Base-by-base conservation (phyloP, 148 eudicot species). In the Beta vulgaris region DNA sequence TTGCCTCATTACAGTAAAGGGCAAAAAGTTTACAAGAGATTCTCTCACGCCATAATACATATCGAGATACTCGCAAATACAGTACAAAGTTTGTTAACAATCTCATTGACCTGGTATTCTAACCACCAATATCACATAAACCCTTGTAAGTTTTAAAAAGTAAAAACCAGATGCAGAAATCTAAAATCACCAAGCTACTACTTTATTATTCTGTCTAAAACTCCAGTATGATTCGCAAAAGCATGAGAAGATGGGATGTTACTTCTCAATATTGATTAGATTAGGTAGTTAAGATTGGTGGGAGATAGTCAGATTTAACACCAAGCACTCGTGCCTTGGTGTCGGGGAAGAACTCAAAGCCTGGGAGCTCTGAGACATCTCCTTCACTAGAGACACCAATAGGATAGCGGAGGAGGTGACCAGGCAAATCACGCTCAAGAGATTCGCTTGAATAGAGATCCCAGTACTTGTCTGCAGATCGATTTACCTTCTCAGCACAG, bases 351-450 rank as follows among this genome's bases (percentile, higher is more conserved):
- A 73, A 86, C 83, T 91, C 91, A 15, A 54, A 37, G 19, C 90
- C 96, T 0, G 91, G 91, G 29, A 93, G 78, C 82, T 85, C 89
- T 0, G 88, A 85, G 71, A 93, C 57, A 21, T 81, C 76, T 11
- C 98, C 98, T 2, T 91, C 92, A 31, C 88, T 82, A 6, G 91
- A 60, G 44, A 93, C 80, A 29, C 76, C 88, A 70, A 91, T 70
- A 0, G 98, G 98, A 85, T 93, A 93, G 18, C 90, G 84, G 29
- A 93, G 91, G 76, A 93, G 82, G 82, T 93, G 98, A 35, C 98
- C 96, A 0, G 93, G 98, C 62, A 91, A 72, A 75, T 91, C 96
- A 11, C 46, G 71, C 43, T 91, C 93, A 11, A 91, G 77, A 16
- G 73, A 60, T 51, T 89, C 93, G 36, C 88, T 84, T 1, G 96